Conservation (phyloP, 2,329 filamentous ascomycete genomes). For the Colletotrichum abscissum region DNA sequence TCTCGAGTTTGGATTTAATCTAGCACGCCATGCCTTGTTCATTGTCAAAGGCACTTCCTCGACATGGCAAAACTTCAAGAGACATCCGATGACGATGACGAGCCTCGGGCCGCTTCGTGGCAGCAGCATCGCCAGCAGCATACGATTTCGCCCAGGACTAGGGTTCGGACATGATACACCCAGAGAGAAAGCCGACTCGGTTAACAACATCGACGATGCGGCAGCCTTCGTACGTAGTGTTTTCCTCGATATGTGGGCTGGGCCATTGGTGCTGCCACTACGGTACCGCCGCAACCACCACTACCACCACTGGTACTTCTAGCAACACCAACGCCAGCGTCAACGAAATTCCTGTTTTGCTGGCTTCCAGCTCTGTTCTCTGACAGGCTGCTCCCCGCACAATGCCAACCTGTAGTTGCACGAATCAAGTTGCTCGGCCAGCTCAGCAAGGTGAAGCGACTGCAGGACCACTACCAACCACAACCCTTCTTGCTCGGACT, state of each 20-base stretch:
- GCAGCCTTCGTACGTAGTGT: neutral
- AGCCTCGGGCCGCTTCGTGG: neutral
- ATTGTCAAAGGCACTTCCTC: neutral
- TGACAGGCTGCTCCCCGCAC: slow-evolving; percentile 32
- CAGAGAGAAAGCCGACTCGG: neutral
- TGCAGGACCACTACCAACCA: slow-evolving; percentile 23
- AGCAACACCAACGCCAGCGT: slow-evolving; percentile 13
- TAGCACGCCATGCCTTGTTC: slow-evolving; percentile 12
- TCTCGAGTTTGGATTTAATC: neutral
- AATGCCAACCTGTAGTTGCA: slow-evolving; percentile 6
- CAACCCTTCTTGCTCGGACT: slow-evolving; percentile 4
- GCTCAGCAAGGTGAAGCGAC: slow-evolving; percentile 5
- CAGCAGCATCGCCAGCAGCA: neutral
- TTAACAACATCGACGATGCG: slow-evolving; percentile 16
- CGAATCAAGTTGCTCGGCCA: slow-evolving; percentile 24
- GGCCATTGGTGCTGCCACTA: neutral
- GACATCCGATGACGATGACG: slow-evolving; percentile 2
- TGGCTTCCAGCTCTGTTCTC: neutral
- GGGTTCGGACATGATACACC: neutral
- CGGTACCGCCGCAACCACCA: neutral
- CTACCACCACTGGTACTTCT: neutral
- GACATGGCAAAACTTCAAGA: neutral
- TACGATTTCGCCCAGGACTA: neutral
- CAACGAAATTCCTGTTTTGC: slow-evolving; percentile 20
- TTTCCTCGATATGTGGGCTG: neutral